Evolutionary conservation across 148 eudicot genomes (phyloP), one percentile per base, ranked within the genome.

Genomic region (Cornus controversa): DNA sequence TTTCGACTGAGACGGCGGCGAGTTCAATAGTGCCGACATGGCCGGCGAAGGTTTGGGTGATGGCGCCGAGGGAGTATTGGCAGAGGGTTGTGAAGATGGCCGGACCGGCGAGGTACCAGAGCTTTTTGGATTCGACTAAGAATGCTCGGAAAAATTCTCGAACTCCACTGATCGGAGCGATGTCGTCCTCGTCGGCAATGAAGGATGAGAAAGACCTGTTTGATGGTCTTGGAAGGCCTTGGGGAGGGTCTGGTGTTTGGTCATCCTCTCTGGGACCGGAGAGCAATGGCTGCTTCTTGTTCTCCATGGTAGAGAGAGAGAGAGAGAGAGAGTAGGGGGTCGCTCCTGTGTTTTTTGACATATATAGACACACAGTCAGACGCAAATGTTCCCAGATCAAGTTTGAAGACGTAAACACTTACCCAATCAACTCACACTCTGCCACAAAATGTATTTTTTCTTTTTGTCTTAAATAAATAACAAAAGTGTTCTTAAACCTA

Each of bases 31-130:
- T 80, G 14, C 86, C 86, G 27, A 83, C 78, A 6, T 83, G 86
- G n/a, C 86, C 86, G 16, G 86, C 86, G 57, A 83, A 77, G 37
- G 78, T 11, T 53, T 80, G 86, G 2, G 83, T 77, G 10, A 80
- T 64, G 47, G 83, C 83, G 13, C 83, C 83, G 4, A 83, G 72
- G n/a, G 86, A 76, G 81, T 80, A 83, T 57, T 80, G 86, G 67
- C 78, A 83, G 63, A 83, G 22, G 65, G 81, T 69, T 29, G 81
- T 74, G 75, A 83, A 58, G 67, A 83, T 77, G 40, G 86, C 86
- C 7, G 83, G 86, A 24, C 70, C 75, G 50, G 82, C 86, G 1
- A 83, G 60, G 60, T 42, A 63, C 86, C 83, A 83, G 0, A 77
- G 78, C 71, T 77, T 80, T 27, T 76, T 73, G 6, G 80, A 83